These are phyloP conservation scores for Colletotrichum limetticola DNA, from an alignment of 2,329 filamentous ascomycete species.

Conservation along the genomic window DNA sequence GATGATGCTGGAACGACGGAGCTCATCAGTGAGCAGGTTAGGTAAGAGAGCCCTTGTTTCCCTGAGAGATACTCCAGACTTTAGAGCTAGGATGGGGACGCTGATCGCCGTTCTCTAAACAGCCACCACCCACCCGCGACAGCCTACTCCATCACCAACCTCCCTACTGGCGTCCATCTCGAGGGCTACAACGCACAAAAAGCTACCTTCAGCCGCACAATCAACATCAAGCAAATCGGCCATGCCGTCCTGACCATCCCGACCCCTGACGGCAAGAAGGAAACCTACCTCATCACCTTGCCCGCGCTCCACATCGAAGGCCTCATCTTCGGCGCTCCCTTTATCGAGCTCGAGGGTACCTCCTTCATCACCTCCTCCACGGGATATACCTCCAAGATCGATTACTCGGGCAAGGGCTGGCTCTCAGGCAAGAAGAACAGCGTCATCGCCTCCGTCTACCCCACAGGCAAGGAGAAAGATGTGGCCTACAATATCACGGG, in stretches of 20 bases:
- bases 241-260: constrained; percentile 86
- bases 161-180: constrained; percentile 81
- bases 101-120: neutral
- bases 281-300: constrained; percentile 90
- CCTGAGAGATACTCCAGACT: neutral
- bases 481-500: constrained; percentile 85
- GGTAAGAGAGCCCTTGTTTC: constrained; percentile 51
- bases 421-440: constrained; percentile 95
- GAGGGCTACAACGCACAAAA: constrained; percentile 96
- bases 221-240: constrained; percentile 94
- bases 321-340: constrained; percentile 85
- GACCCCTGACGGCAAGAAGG: constrained; percentile 54
- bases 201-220: constrained; percentile 92
- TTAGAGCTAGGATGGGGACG: too few species aligned
- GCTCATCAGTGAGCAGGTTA: constrained; percentile 94
- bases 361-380: constrained; percentile 88
- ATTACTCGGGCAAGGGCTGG: constrained; percentile 96
- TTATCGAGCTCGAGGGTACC: constrained; percentile 87
- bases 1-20: constrained; percentile 84
- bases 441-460: constrained; percentile 80
- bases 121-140: constrained; percentile 95
- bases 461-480: constrained; percentile 76
- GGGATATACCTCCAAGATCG: constrained; percentile 88
- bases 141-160: constrained; percentile 91
- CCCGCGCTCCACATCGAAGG: constrained; percentile 94